Evolutionary conservation across 1,284 basidiomycete species (phyloP), one percentile per base, ranked within the genome.

Genomic region (Abortiporus biennis): DNA sequence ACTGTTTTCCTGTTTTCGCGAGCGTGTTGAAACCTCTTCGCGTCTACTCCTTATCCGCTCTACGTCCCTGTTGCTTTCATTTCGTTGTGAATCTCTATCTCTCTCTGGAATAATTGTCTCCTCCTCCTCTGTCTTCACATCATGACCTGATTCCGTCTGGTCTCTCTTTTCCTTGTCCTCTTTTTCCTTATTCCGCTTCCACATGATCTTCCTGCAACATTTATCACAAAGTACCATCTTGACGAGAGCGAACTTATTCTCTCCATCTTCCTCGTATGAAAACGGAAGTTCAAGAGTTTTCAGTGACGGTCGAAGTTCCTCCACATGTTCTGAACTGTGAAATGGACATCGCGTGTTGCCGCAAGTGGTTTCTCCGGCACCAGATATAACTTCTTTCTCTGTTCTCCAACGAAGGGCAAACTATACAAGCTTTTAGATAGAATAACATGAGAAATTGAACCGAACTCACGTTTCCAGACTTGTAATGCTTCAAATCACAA

Each of bases 401-500:
- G 91, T 92, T 24, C 92, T 74, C 92, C 93, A 97, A 3, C 93
- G 80, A 3, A 96, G 68, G 0, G 92, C 81, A 57, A 96, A 84
- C 80, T 92, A 13, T 23, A 35, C 8, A 29, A 29, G 23, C 22
- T 3, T 13, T 29, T 23, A 19, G 29, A 15, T 17, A 30, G 31
- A 25, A 19, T 27, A 31, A n/a, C 17, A 16, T 5, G 32, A 30
- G 25, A 29, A 20, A 19, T 36, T 11, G 31, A 12, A 4, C 23
- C 31, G 22, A 4, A 52, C 69, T 38, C 36, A 91, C 88, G 46
- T 85, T 84, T n/a, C 90, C 88, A 0, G 85, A 83, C 65, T 92
- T 94, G 72, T 87, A 95, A 59, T 95, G 92, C 64, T 95, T 95
- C 48, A 96, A 67, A 64, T 96, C 90, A 57, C 92, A 91, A 35